Evolutionary conservation across 2,329 filamentous ascomycete genomes (phyloP).

Genomic region (Scortechinia acanthostroma): DNA sequence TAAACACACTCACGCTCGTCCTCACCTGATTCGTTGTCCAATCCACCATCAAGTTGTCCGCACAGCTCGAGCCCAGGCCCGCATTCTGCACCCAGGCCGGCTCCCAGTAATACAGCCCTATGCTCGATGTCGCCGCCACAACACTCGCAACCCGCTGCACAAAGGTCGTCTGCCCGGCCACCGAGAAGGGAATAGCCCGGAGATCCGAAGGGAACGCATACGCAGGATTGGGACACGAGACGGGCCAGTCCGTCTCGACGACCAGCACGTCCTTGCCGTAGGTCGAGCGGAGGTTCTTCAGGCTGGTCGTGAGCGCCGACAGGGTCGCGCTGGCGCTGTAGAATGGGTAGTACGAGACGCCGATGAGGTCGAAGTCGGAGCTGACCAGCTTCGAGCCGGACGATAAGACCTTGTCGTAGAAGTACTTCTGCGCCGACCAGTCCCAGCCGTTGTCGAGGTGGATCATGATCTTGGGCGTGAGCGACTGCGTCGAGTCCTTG

Average conservation of each 20-base stretch:
- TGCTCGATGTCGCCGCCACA: conserved; percentile 43
- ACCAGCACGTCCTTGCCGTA: conserved; percentile 65
- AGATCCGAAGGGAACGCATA: conserved; percentile 55
- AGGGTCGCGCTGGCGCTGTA: conserved; percentile 54
- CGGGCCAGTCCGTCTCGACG: conserved; percentile 67
- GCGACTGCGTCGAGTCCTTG: conserved; percentile 48
- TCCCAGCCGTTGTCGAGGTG: conserved; percentile 74
- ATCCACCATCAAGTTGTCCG: conserved; percentile 55
- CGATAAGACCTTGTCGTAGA: conserved; percentile 49
- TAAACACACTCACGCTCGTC: conserved; percentile 48
- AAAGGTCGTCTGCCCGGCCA: conserved; percentile 54
- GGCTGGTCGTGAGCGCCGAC: conserved; percentile 39
- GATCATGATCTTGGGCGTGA: conserved; percentile 64
- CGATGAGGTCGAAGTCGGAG: conserved; percentile 64
- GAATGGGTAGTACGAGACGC: conserved; percentile 70
- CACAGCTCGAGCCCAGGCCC: conserved; percentile 56
- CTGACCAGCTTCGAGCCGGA: conserved; percentile 34
- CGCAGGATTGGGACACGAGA: conserved; percentile 46
- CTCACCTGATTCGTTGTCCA: conserved; percentile 39
- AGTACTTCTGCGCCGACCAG: conserved; percentile 58
- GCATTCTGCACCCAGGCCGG: conserved; percentile 65
- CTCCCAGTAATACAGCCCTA: conserved; percentile 69
- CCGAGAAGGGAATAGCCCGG: conserved; percentile 50
- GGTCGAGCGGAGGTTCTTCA: conserved; percentile 49
- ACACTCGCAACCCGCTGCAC: conserved; percentile 49